A percentile compares a stretch with the other conserved stretches of the same genome.
Conservation (phyloP, 1,284 basidiomycete species). For the Chalciporus sp. region DNA sequence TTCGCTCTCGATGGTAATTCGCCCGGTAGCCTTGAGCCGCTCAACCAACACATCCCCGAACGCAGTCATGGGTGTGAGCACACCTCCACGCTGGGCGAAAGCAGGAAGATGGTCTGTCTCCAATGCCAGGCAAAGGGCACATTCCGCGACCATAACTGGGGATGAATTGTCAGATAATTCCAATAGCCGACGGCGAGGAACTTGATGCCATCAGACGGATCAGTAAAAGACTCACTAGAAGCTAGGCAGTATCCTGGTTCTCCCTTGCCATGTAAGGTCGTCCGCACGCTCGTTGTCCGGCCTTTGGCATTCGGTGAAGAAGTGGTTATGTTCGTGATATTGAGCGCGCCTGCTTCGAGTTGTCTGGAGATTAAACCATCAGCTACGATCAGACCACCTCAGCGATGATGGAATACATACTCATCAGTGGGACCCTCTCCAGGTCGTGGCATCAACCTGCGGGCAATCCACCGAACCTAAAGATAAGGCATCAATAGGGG, state of each 20-base stretch:
- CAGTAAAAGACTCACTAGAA: slow-evolving; percentile 47
- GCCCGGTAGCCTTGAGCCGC: slow-evolving; percentile 58
- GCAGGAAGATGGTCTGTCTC: slow-evolving; percentile 53
- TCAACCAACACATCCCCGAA: slow-evolving; percentile 73
- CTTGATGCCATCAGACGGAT: background rate
- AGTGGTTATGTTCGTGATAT: slow-evolving; percentile 59
- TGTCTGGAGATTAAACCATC: slow-evolving; percentile 40
- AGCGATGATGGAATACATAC: slow-evolving; percentile 37
- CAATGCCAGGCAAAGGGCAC: slow-evolving; percentile 68
- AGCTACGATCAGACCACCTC: slow-evolving; percentile 4
- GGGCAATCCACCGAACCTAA: slow-evolving; percentile 56
- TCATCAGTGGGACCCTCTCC: slow-evolving; percentile 67
- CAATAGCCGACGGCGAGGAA: background rate
- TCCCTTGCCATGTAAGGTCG: slow-evolving; percentile 62
- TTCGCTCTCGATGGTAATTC: slow-evolving; percentile 57
- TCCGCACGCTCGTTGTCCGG: slow-evolving; percentile 59
- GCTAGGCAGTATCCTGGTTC: slow-evolving; percentile 81
- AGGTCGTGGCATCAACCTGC: slow-evolving; percentile 45
- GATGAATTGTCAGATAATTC: slow-evolving; percentile 8
- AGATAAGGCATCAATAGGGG: slow-evolving; percentile 2
- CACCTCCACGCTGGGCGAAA: slow-evolving; percentile 65
- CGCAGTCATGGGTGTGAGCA: slow-evolving; percentile 78
- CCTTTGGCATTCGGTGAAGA: slow-evolving; percentile 42
- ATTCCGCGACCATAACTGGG: slow-evolving; percentile 77
- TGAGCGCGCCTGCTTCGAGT: slow-evolving; percentile 58